Evolutionary conservation across 768 basidiomycete species (phyloP), one percentile per base, ranked within the genome.

Genomic region (Coprinopsis sp.): DNA sequence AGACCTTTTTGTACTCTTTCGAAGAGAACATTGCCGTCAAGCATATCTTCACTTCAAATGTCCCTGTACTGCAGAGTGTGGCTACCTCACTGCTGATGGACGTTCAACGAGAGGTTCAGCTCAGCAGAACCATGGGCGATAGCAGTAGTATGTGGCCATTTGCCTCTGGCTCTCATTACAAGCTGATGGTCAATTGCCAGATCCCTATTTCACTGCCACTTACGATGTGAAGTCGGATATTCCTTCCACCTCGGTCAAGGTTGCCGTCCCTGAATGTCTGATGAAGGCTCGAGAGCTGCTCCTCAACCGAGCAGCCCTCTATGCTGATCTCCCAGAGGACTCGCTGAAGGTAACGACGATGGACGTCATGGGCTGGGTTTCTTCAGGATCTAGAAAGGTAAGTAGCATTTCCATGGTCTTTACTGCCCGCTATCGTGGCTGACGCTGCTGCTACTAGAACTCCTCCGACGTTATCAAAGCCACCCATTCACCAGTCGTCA

Each of bases 21-120:
- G 50, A 42, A 19, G 52, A 41, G 14, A 44, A 42, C 12, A 59
- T 60, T 2, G 58, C 37, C 14, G 59, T 70, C 13, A 63, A 65
- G 19, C 77, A 79, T 46, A 49, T 80, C 33, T 79, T 77, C 51
- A 74, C 73, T 1, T 63, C 73, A n/a, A 79, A 79, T 49, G 51
- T 61, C 13, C 53, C 58, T n/a, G 25, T 42, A 3, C 56, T 76
- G 36, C 78, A 79, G 53, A 44, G 31, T 36, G 61, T 64, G 1
- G 66, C 76, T 11, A 66, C 66, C 2, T 44, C 36, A 5, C 53
- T 77, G 23, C 58, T 79, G 3, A 53, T 58, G 19, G 55, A 54
- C 12, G 63, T 79, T 12, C 78, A 80, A 53, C 29, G 60, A 1
- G 40, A 59, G 21, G 63, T 70, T 1, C 50, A 65, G 59, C 28